Base-by-base conservation (phyloP, 208 protist species). In the Crithidia expoeki region DNA sequence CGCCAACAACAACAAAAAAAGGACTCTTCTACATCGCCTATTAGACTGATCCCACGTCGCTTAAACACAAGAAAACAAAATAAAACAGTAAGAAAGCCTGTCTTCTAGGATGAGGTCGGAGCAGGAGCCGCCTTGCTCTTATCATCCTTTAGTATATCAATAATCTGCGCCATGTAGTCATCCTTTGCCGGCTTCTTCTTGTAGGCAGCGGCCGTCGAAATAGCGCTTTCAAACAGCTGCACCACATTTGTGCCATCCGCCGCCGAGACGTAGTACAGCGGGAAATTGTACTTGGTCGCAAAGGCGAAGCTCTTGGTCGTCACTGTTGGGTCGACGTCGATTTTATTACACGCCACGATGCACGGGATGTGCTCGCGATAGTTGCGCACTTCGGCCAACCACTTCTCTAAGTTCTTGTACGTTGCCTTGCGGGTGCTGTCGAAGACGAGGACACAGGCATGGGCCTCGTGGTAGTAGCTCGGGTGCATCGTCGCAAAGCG, bases 391-490 rank as follows among this genome's bases (percentile, higher is more conserved):
- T 98, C 96, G 6, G 83, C 77, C 59, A 98, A 85, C 97, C 97
- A 98, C 74, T 96, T 96, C 32, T 95, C 90, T 49, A 98, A 50
- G 74, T 98, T 97, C 74, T 97, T 98, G 82, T 98, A 98, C 25
- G 96, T 98, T n/a, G 90, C 81, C 84, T 97, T 97, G n/a, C 95
- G 86, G 4, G 93, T 96, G 42, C 96, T 81, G 76, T 98, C 97
- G 73, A 98, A 98, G 7, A 98, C 95, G 11, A 98, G 72, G 67
- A 98, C 95, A 64, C 95, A 98, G 10, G 86, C 83, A 69, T 98
- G 94, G 11, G 96, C 94, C 46, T 91, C 83, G 82, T 98, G 88
- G 79, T 98, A 98, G 77, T 98, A 98, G n/a, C 93, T 93, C 1
- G 93, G 94, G 75, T 98, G 96, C 83, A 98, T 94, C 28, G 84